Base-by-base conservation (phyloP, 768 basidiomycete species). In the Cyathus striatus region DNA sequence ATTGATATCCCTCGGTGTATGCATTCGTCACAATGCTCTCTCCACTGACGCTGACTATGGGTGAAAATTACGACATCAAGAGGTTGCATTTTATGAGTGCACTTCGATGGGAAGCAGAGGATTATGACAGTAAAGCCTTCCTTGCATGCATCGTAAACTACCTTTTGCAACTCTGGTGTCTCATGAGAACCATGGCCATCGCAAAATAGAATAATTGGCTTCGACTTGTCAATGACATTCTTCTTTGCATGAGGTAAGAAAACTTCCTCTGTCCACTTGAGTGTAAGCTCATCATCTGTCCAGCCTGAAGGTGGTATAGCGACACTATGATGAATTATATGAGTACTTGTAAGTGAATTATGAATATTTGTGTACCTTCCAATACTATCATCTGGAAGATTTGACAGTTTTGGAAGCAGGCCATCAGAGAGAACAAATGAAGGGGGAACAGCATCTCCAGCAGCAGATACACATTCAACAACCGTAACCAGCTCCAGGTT, bases 401-500 rank as follows among this genome's bases (percentile, higher is more conserved):
- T 12, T 17, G n/a, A n/a, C n/a, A n/a, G n/a, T n/a, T 49, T 42
- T 16, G 48, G 49, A 13, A 25, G 30, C 3, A 43, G 24, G 14
- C 45, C 33, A 30, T 37, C 42, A 23, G 7, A 20, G 46, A 67
- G 63, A 20, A 70, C 49, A 48, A 69, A 63, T 6, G 47, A 48
- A 2, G 65, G 63, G 2, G 40, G 18, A 4, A 66, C 30, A 9
- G 42, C 36, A 4, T 40, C 38, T 2, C 68, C 65, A 50, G 62
- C 64, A 1, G 66, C 59, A 16, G 51, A 62, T 2, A 68, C 52
- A 52, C 58, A 62, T 46, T 71, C 65, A 26, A 73, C 54, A 23
- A 73, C 52, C 0, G 68, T 73, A 23, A 72, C 56, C 1, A 69
- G 57, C 49, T 73, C 60, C 1, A 68, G 59, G 33, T 68, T 63